A percentile compares a stretch with the other conserved stretches of the same genome.
phyloP scores from a whole-genome alignment of 2,329 filamentous ascomycete genomes.

The Arthroderma uncinatum region DNA sequence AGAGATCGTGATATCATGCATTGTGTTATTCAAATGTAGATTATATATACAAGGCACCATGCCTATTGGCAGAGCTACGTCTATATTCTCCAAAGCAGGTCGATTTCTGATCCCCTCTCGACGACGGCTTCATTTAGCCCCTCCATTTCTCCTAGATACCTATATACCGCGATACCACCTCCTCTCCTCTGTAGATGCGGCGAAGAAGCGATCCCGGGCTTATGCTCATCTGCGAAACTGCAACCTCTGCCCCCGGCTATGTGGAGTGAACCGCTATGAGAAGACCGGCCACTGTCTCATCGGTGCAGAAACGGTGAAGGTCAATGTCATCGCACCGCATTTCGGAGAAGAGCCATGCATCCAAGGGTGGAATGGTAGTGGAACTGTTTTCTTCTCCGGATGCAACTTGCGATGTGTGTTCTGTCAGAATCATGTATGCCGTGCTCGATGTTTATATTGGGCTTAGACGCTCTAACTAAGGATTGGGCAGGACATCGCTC shows the following conservation, averaged over 20 bases:
- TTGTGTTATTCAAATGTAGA: background rate
- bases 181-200: conserved; percentile 55
- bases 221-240: conserved; percentile 67
- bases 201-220: conserved; percentile 61
- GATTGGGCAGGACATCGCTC: conserved; percentile 53
- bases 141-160: conserved; percentile 60
- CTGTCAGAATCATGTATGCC: conserved; percentile 57
- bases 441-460: background rate
- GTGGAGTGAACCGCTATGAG: conserved; percentile 71
- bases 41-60: background rate
- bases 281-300: conserved; percentile 68
- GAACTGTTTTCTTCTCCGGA: conserved; percentile 70
- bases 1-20: background rate
- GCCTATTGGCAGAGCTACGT: background rate
- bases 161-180: conserved; percentile 63
- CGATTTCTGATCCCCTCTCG: background rate
- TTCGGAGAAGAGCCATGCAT: conserved; percentile 78
- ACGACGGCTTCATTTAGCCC: conserved; percentile 33
- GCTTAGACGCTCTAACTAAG: background rate
- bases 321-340: conserved; percentile 76
- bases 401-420: conserved; percentile 62
- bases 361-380: conserved; percentile 69
- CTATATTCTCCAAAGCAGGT: background rate
- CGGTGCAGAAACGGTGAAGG: conserved; percentile 59
- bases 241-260: conserved; percentile 68